phyloP scores from a whole-genome alignment of 106 monocot species.

The Dioscorea alata region DNA sequence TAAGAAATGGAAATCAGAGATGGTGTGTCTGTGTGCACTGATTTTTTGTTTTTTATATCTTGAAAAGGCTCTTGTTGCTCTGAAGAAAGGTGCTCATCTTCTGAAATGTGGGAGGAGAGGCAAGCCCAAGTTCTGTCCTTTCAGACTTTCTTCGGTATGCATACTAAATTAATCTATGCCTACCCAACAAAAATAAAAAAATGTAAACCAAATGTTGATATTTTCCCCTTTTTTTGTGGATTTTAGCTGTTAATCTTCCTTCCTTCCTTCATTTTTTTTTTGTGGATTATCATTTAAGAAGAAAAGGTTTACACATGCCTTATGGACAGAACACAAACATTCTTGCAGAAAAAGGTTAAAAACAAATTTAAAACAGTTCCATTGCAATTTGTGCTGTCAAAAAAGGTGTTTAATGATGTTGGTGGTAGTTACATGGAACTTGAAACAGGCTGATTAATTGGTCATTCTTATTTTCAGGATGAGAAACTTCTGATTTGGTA shows the following conservation, averaged over 20 bases:
- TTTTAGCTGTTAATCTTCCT: neutral
- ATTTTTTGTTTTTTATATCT: neutral
- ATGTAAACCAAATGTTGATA: neutral
- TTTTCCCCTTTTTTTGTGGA: neutral
- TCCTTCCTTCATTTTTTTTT: neutral
- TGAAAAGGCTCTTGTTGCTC: slow-evolving; percentile 50
- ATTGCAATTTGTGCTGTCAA: neutral
- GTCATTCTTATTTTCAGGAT: slow-evolving; percentile 40
- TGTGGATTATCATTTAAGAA: neutral
- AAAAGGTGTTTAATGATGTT: neutral
- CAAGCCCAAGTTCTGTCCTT: slow-evolving; percentile 57
- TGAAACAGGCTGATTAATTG: neutral
- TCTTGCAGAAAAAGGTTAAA: neutral
- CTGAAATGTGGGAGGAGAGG: slow-evolving; percentile 71
- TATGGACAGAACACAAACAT: neutral
- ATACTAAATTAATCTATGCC: neutral
- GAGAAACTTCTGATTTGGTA: slow-evolving; percentile 70
- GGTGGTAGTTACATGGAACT: neutral
- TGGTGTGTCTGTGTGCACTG: neutral
- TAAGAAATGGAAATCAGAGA: too few relatives aligned
- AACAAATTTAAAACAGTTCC: neutral
- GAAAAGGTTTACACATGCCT: neutral
- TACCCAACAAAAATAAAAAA: too few relatives aligned
- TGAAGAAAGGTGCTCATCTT: slow-evolving; percentile 76
- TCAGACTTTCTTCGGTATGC: slow-evolving; percentile 57